Evolutionary conservation across 768 basidiomycete genomes (phyloP), one percentile per base, ranked within the genome.

Genomic region (Vararia minispora): DNA sequence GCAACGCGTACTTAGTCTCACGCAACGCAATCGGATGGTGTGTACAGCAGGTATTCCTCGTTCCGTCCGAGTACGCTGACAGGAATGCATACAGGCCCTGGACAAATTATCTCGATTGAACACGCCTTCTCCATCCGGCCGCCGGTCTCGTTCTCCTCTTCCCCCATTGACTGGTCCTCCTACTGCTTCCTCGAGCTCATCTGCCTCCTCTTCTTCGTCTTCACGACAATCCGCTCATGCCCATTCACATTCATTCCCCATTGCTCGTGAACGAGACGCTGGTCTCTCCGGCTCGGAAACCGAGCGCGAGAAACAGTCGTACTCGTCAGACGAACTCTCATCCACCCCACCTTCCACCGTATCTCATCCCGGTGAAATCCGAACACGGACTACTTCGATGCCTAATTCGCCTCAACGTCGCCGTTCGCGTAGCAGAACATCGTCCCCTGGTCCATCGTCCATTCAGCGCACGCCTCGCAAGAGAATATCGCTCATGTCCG

Each of bases 251-350:
- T 26, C 52, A 30, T 33, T 46, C 20, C 39, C 42, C 26, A 23
- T 41, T 35, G 32, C 40, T 42, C 56, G 35, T 48, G 50, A 5
- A 49, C 54, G 28, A 33, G 42, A 51, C 30, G 48, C 44, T 49
- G 47, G 58, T 42, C 49, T 58, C 47, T 87, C 84, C 6, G 85
- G 85, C 23, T 87, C 83, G 2, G 86, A 87, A 56, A 88, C 85
- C 0, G 86, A 88, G 56, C 74, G 81, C 30, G 83, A 86, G 57
- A 69, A 65, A 27, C 49, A 56, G 27, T 25, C 52, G 41, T 33
- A 50, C 43, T 63, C 67, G 13, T 60, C 59, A 7, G 69, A 64
- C 37, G 64, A 65, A 29, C 55, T 55, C 31, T 47, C 60, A 13
- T 51, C 54, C 14, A 62, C 68, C 6, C 64, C 67, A 4, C 59